Evolutionary conservation across 208 protist genomes (phyloP), one percentile per base, ranked within the genome.

Genomic region (Acanthamoeba healyi): DNA sequence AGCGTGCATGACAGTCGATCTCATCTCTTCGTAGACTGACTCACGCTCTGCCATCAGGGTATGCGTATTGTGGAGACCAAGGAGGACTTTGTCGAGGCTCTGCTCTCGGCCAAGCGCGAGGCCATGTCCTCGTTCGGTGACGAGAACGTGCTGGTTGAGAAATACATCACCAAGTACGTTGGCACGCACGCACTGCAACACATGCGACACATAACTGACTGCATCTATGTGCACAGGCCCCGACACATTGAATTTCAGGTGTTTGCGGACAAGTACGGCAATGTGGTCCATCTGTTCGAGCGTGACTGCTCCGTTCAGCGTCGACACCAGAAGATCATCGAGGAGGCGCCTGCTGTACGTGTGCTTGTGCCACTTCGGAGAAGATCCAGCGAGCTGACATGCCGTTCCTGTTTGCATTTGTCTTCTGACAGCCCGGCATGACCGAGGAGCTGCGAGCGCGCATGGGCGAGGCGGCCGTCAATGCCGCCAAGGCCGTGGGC

Each of bases 281-380:
- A 99, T 93, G 97, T 95, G 54, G 97, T 99, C 0, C 98, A 98
- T 94, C 95, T 99, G 14, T 98, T 97, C 95, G 98, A 99, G 94
- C 97, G 99, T 38, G 98, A 99, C 96, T 99, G 98, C 97, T 98
- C 96, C n/a, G 97, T 99, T 24, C 97, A 99, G 97, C 95, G 99
- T 70, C 96, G 99, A 63, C 97, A 99, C 95, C 99, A 99, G 97
- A 99, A 99, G 94, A 96, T 99, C 54, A 92, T 95, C 29, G 96
- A 97, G 89, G 94, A 95, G 26, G 94, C 92, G 26, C 96, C 96
- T 24, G 96, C 97, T 19, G 58, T n/a, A 67, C 97, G 32, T 61
- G 72, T 77, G 54, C 46, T n/a, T n/a, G n/a, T n/a, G n/a, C n/a
- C n/a, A n/a, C n/a, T n/a, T n/a, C n/a, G n/a, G n/a, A n/a, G n/a